Evolutionary conservation across 352 stramenopile genomes (phyloP).

Genomic region (Halophytophthora polymorphica): DNA sequence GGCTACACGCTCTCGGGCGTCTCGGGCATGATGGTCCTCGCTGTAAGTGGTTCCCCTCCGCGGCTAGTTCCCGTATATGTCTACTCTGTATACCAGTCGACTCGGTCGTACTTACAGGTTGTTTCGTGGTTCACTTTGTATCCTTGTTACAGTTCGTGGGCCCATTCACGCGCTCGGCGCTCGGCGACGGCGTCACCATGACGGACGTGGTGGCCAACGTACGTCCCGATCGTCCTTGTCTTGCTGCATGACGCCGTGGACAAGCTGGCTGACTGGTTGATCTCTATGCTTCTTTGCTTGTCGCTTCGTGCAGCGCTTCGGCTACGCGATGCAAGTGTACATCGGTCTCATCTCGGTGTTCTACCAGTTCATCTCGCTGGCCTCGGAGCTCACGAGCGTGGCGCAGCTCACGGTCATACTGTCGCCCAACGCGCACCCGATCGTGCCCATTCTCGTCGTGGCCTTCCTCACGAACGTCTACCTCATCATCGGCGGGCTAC

Average conservation of each 20-base stretch:
- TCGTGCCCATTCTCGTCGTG: slow-evolving; percentile 59
- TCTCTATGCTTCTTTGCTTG: neutral
- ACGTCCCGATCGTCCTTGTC: slow-evolving; percentile 2
- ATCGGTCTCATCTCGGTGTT: slow-evolving; percentile 65
- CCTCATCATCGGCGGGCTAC: slow-evolving; percentile 66
- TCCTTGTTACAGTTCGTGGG: slow-evolving; percentile 30
- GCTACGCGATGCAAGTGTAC: slow-evolving; percentile 65
- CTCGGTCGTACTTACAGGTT: neutral
- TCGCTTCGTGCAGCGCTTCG: slow-evolving; percentile 55
- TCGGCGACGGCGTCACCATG: slow-evolving; percentile 72
- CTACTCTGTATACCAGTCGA: too few relatives aligned
- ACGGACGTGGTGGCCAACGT: slow-evolving; percentile 61
- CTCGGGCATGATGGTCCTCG: slow-evolving; percentile 54
- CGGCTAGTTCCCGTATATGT: too few relatives aligned
- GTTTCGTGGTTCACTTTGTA: neutral
- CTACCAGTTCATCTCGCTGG: slow-evolving; percentile 82
- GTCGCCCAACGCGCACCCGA: slow-evolving; percentile 39
- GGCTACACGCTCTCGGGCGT: slow-evolving; percentile 69
- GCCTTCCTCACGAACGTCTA: slow-evolving; percentile 72
- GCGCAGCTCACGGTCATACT: slow-evolving; percentile 50
- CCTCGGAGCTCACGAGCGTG: slow-evolving; percentile 65
- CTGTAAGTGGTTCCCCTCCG: slow-evolving; percentile 16
- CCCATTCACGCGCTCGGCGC: slow-evolving; percentile 50
- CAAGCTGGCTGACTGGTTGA: neutral
- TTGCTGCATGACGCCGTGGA: neutral